Evolutionary conservation across 257 asterid species (phyloP), one percentile per base, ranked within the genome.

Genomic region (Cinchona pubescens): DNA sequence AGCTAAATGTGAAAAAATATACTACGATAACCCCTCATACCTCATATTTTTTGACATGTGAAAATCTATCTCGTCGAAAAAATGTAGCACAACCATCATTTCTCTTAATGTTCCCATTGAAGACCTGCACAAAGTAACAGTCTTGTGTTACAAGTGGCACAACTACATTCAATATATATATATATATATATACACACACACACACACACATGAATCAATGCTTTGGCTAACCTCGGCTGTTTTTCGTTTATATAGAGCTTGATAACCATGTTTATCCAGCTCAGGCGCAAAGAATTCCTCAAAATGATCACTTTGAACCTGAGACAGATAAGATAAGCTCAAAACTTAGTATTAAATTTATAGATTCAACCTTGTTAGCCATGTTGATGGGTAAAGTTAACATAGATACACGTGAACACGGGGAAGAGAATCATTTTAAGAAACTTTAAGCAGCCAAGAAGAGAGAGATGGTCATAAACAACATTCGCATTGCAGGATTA

Each of bases 51-150:
- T 95, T 92, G 58, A 95, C 96, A 82, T 88, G 96, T 66, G 97
- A 83, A 83, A 95, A 95, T 87, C 96, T 90, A 82, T 95, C 99
- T 69, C 97, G 92, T 27, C 99, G 98, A 82, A 92, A 95, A 82
- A 95, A 95, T 60, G 99, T 95, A 82, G 99, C 99, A 85, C 98
- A 95, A 62, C 99, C 98, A 82, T 95, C 98, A 76, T 88, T 64
- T 38, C 64, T 85, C 78, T 84, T 83, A 65, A 78, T 81, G 66
- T 82, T 86, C 77, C 96, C 93, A 73, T 75, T 85, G 79, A 83
- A 88, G 75, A 88, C 94, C 99, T 95, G 89, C 80, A 80, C 68
- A 78, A 10, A 25, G 32, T 67, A 62, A 76, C 25, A 43, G 45
- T 81, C 66, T 35, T 32, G 60, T 48, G 55, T 69, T n/a, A 65